Evolutionary conservation across 192 early-diverging fungal genomes (phyloP), one percentile per base, ranked within the genome.

Genomic region (Linnemannia zychae): DNA sequence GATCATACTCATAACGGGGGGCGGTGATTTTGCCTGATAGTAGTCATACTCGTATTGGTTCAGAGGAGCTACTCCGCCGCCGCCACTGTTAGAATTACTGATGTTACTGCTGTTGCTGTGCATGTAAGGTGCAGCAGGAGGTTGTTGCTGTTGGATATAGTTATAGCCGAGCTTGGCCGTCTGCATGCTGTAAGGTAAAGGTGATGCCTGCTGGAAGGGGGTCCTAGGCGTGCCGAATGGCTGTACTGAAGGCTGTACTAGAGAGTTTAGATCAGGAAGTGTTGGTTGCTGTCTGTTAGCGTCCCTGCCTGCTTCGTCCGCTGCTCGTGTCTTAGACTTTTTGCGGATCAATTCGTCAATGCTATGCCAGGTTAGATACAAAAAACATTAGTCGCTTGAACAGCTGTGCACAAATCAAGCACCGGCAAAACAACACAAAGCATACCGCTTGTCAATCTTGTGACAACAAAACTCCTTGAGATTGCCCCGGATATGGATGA

Each of bases 391-490:
- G 66, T 67, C 4, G 15, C 1, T 5, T 67, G 66, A 37, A 20
- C 66, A 16, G n/a, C n/a, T n/a, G n/a, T n/a, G n/a, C n/a, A 67
- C 11, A 22, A 52, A 37, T 0, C n/a, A n/a, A n/a, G 3, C 80
- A 70, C 40, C 40, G n/a, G n/a, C n/a, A n/a, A 44, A 44, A 44
- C 40, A 44, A 44, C 40, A 44, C n/a, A n/a, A n/a, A 44, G 9
- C 40, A 6, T 91, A 96, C 96, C 96, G 80, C 86, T 97, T 97
- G 87, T 97, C 96, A 60, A 97, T 93, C 86, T 96, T 96, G 88
- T 96, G 95, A 71, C 94, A 95, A 72, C 94, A 95, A 81, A 93
- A 97, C 80, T 97, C 96, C 82, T 97, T 97, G 67, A 97, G 86
- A 79, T 97, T 97, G 24, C 96, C 96, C 44, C 91, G 92, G 72